Evolutionary conservation across 768 basidiomycete genomes (phyloP).

Genomic region (Boletus edulis): DNA sequence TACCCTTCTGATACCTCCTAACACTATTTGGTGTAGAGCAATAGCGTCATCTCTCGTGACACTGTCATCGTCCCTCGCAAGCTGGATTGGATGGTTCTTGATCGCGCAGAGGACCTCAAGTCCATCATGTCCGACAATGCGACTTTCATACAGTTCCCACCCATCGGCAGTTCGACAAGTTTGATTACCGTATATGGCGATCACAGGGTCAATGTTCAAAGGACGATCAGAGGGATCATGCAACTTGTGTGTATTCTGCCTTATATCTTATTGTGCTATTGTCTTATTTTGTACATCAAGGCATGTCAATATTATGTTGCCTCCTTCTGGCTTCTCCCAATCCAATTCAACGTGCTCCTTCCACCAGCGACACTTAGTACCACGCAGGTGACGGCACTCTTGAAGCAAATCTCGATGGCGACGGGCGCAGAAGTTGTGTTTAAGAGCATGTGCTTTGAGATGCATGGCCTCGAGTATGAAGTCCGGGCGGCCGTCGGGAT

Average conservation of each 20-base stretch:
- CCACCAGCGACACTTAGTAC: conserved; percentile 80
- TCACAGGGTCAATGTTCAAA: conserved; percentile 88
- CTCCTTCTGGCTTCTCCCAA: conserved; percentile 94
- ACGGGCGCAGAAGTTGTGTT: conserved; percentile 95
- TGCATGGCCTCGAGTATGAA: conserved; percentile 92
- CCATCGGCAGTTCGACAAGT: conserved; percentile 89
- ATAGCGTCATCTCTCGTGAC: conserved; percentile 86
- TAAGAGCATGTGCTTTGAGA: conserved; percentile 96
- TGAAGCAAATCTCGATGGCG: conserved; percentile 82
- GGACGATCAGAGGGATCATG: conserved; percentile 94
- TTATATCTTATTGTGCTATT: conserved; percentile 18
- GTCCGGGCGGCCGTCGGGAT: conserved; percentile 82
- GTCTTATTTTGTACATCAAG: conserved; percentile 38
- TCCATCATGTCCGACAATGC: conserved; percentile 95
- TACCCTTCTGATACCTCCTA: neutral
- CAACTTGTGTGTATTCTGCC: conserved; percentile 65
- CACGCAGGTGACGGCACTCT: conserved; percentile 75
- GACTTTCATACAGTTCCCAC: conserved; percentile 91
- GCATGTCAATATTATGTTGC: conserved; percentile 94
- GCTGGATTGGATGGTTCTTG: conserved; percentile 98
- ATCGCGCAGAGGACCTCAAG: conserved; percentile 91
- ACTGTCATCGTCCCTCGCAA: conserved; percentile 94
- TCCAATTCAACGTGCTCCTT: conserved; percentile 89
- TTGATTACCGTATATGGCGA: conserved; percentile 94
- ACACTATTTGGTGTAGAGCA: conserved; percentile 52